Evolutionary conservation across 139 green algal species (phyloP).

Genomic region (Micromonas commoda): DNA sequence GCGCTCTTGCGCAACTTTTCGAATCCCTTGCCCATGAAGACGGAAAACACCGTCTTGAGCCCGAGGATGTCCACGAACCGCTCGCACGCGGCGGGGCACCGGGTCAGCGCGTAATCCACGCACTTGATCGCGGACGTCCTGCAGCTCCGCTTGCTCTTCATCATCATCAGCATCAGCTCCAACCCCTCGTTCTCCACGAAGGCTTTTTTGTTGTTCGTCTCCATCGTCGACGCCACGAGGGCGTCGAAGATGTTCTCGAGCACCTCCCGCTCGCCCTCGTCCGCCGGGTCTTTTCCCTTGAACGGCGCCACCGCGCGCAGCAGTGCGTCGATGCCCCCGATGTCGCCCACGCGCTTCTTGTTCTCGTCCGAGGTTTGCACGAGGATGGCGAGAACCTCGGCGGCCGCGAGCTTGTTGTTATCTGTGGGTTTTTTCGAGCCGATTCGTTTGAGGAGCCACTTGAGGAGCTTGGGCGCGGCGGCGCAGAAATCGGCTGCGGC

Average conservation of each 20-base stretch:
- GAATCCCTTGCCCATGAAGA: constrained; percentile 92
- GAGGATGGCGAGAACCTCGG: constrained; percentile 83
- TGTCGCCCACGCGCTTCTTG: constrained; percentile 54
- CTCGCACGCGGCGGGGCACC: constrained; percentile 57
- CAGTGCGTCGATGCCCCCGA: constrained; percentile 72
- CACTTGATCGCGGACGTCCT: constrained; percentile 66
- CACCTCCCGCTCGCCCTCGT: constrained; percentile 44
- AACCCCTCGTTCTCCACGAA: constrained; percentile 71
- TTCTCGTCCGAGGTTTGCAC: constrained; percentile 63
- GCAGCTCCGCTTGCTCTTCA: constrained; percentile 60
- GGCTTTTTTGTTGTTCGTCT: constrained; percentile 43
- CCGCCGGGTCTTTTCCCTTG: constrained; percentile 46
- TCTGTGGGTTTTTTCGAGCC: constrained; percentile 57
- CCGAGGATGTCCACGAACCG: constrained; percentile 48
- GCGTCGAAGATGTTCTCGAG: constrained; percentile 86
- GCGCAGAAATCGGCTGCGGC: constrained; percentile 45
- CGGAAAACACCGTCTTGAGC: constrained; percentile 76
- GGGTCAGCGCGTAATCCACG: constrained; percentile 81
- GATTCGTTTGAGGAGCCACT: constrained; percentile 80
- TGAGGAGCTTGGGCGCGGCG: constrained; percentile 58
- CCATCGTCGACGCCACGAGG: constrained; percentile 72
- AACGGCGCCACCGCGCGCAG: constrained; percentile 59
- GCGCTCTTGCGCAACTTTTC: constrained; percentile 24
- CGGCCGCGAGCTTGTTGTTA: constrained; percentile 73
- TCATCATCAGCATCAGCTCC: constrained; percentile 91